Conservation (phyloP, 2,329 filamentous ascomycete genomes). For the Daldinia sp. region DNA sequence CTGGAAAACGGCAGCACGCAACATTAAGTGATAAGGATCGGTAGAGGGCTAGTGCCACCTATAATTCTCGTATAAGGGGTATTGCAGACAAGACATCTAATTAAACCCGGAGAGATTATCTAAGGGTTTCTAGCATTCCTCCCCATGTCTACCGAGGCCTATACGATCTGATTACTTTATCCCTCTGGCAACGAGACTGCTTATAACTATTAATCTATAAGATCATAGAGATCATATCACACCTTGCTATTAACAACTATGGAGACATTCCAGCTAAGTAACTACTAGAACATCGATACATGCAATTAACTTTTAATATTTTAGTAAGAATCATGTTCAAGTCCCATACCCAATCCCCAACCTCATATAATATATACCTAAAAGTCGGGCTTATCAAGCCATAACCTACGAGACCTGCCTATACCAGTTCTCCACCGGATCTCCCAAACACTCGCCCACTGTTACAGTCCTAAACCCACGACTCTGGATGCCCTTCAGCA, state of each 20-base stretch:
- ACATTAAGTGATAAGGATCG: not conserved
- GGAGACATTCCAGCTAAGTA: not conserved
- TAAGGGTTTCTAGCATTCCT: not conserved
- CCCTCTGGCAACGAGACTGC: not conserved
- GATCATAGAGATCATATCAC: not conserved
- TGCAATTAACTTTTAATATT: not conserved
- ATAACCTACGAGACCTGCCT: conserved; percentile 14
- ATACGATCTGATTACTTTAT: too few species aligned
- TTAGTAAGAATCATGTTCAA: not conserved
- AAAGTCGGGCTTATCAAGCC: not conserved
- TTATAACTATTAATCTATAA: too few species aligned
- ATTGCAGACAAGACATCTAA: not conserved
- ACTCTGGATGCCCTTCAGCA: conserved; percentile 45
- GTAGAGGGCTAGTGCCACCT: not conserved
- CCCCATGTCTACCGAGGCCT: not conserved
- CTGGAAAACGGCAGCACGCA: not conserved
- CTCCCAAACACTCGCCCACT: conserved; percentile 56
- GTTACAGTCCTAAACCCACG: conserved; percentile 52
- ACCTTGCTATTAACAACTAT: not conserved
- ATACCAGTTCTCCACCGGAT: conserved; percentile 56
- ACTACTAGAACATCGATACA: not conserved
- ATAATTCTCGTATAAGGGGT: not conserved
- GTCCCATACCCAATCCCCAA: not conserved
- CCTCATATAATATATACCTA: not conserved
- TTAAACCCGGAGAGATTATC: not conserved